Base-by-base conservation (phyloP, 2,329 filamentous ascomycete genomes). In the Pezicula neosporulosa region DNA sequence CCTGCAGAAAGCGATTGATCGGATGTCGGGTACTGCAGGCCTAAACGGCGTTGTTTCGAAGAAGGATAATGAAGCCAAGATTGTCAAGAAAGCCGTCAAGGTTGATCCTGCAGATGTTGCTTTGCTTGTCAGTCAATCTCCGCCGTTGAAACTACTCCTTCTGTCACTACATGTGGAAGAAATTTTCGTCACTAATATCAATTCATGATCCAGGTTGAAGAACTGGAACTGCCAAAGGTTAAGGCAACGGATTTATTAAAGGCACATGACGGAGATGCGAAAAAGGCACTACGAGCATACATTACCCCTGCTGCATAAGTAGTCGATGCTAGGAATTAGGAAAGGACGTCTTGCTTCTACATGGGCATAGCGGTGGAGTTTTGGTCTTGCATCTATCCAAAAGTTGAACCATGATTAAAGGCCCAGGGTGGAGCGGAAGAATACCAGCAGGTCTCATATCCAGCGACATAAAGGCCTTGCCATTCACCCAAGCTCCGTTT, bases 231-330 rank as follows among this genome's bases (percentile, higher is more conserved):
- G 35, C 71, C 80, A 1, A 91, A 89, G 68, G 60, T 72, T 2
- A 90, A 85, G 68, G 89, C 87, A 2, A 91, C 85, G 2, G 89
- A 93, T 54, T 68, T 93, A 47, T 75, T 94, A 5, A 86, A 84
- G 67, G 74, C 78, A 5, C 76, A 91, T 61, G 86, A 90, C 46
- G 89, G 88, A 3, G 78, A 90, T 63, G 80, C 80, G 2, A 76
- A 85, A 37, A 77, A 81, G 67, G 87, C 87, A 1, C 79, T 93
- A 74, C 77, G 70, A 52, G 81, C 83, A 0, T 90, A 73, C 63
- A 68, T 81, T 28, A 65, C 67, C 38, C 55, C 61, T 19, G 56
- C 48, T 18, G 57, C 46, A 49, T 63, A 47, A 56, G 28, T 3
- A 13, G 24, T n/a, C 13, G 33, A 38, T 37, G 7, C 24, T 18